Base-by-base conservation (phyloP, 1,284 basidiomycete species). In the Ustilago trichophora region DNA sequence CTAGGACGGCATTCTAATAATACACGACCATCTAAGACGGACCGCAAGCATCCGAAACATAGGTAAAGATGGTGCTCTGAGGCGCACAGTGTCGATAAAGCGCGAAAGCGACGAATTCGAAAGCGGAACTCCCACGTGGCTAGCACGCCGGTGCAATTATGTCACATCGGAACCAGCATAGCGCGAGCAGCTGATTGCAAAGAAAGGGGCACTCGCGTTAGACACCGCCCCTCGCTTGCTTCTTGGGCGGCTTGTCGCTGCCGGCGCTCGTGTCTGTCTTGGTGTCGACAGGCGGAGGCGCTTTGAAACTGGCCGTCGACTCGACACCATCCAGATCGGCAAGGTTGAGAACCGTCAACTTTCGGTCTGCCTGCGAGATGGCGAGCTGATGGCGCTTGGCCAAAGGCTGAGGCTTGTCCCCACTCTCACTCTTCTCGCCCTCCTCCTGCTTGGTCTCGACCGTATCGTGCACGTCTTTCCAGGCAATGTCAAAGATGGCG, bases 331-430 rank as follows among this genome's bases (percentile, higher is more conserved):
- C 72, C 36, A 68, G 43, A 37, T 71, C 49, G 26, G 45, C 36
- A 6, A 79, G 52, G 36, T 78, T 65, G 29, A 80, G 68, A 11
- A 80, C 71, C 15, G 57, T 68, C 11, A 80, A 53, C 57, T 59
- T 67, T 46, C 69, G 65, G 50, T 80, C 74, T 3, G 73, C 72
- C 51, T 77, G 77, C 15, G 75, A 71, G 15, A 79, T 53, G 37
- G 77, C 75, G 15, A 80, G 67, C 51, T 74, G 73, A 27, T 76
- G 70, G 22, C 53, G 50, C 21, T 54, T 49, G 12, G 55, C 53
- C 32, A 55, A 34, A 36, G 40, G 27, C 21, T 29, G 48, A 11
- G 50, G 40, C 32, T 54, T 47, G 38, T 36, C 47, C 12, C 40
- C 45, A n/a, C n/a, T n/a, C n/a, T n/a, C n/a, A n/a, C n/a, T n/a